A percentile compares a stretch with the other conserved stretches of the same genome.
Conservation (phyloP, 2,329 filamentous ascomycete genomes). For the Colletotrichum sublineola region DNA sequence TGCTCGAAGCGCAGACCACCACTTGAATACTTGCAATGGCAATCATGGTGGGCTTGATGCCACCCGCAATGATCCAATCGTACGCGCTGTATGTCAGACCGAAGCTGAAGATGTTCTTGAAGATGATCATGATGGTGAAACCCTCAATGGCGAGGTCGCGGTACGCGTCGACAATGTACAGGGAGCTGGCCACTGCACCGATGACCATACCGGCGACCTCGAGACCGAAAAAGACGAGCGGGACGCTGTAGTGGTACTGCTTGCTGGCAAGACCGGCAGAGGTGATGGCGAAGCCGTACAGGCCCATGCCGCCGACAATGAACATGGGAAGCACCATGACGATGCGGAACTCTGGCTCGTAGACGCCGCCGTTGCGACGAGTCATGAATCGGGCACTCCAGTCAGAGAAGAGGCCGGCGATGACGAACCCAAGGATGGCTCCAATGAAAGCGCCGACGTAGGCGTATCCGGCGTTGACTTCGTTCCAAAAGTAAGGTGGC, state of each 20-base stretch:
- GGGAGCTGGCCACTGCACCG: slow-evolving; percentile 84
- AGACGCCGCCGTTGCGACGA: slow-evolving; percentile 80
- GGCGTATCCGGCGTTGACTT: slow-evolving; percentile 86
- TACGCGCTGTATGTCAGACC: slow-evolving; percentile 86
- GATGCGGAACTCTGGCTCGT: slow-evolving; percentile 93
- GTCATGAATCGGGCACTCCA: slow-evolving; percentile 79
- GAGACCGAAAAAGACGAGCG: slow-evolving; percentile 85
- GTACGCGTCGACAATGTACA: slow-evolving; percentile 95
- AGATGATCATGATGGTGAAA: slow-evolving; percentile 90
- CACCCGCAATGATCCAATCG: slow-evolving; percentile 79
- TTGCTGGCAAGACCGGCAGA: slow-evolving; percentile 67
- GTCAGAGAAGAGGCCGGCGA: slow-evolving; percentile 83
- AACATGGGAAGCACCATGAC: slow-evolving; percentile 86
- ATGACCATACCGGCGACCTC: slow-evolving; percentile 93
- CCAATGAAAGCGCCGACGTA: slow-evolving; percentile 90
- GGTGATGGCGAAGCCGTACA: slow-evolving; percentile 88
- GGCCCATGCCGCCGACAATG: slow-evolving; percentile 79
- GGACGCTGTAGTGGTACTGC: slow-evolving; percentile 78
- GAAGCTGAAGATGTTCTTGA: slow-evolving; percentile 96
- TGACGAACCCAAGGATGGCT: slow-evolving; percentile 79
- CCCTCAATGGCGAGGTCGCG: slow-evolving; percentile 87
- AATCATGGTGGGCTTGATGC: slow-evolving; percentile 74
- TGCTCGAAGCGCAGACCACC: slow-evolving; percentile 77
- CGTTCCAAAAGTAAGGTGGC: slow-evolving; percentile 83
- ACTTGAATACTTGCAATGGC: slow-evolving; percentile 83